Evolutionary conservation across 73 alveolate genomes (phyloP).

Genomic region (Loxodes magnus): DNA sequence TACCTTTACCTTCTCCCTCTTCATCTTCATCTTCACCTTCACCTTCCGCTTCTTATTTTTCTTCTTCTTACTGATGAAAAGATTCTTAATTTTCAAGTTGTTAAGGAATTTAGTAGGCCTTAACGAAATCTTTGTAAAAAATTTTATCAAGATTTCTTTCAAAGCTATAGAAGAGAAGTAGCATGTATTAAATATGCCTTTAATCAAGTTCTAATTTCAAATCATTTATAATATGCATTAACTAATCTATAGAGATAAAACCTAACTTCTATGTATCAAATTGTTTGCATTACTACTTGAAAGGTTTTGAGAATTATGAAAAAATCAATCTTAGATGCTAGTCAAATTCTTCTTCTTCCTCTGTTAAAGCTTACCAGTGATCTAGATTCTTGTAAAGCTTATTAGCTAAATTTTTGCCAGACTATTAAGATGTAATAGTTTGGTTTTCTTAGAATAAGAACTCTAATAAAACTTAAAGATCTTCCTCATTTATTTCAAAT

Average conservation of each 20-base stretch:
- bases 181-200: neutral
- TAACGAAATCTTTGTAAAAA: neutral
- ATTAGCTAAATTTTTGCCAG: too few species aligned
- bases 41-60: too few species aligned
- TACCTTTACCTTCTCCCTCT: too few species aligned
- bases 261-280: neutral
- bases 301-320: neutral
- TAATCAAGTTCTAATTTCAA: neutral
- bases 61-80: too few species aligned
- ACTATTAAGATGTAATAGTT: too few species aligned
- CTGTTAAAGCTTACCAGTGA: neutral
- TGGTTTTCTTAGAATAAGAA: too few species aligned
- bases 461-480: too few species aligned
- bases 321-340: neutral
- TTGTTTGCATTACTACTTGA: neutral
- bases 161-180: slow-evolving; percentile 3
- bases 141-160: slow-evolving; percentile 1
- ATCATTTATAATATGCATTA: neutral
- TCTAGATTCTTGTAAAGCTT: neutral
- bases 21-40: too few species aligned
- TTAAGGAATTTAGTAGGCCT: too few species aligned
- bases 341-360: neutral
- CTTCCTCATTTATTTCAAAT: too few species aligned
- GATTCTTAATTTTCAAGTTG: too few species aligned
- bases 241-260: neutral